Base-by-base conservation (phyloP, 2,329 filamentous ascomycete genomes). In the Hypoxylon sp. region DNA sequence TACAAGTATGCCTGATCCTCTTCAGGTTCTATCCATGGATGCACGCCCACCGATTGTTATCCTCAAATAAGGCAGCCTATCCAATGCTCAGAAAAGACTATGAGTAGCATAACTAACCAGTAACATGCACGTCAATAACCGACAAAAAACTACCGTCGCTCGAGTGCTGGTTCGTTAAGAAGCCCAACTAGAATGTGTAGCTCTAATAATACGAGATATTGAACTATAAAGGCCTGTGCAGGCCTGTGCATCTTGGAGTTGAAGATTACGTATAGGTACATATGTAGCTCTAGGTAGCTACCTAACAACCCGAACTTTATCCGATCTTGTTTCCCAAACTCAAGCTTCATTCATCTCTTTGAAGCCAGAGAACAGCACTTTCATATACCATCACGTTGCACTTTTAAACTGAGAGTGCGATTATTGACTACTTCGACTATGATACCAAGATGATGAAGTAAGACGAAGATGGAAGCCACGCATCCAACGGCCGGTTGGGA, bases 401-500 rank as follows among this genome's bases (percentile, higher is more conserved):
- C 10, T 23, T 46, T 48, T 50, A 9, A 71, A 58, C 32, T 6
- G 11, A n/a, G 14, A 41, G 46, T n/a, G 46, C 14, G 34, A 13
- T 48, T 38, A 43, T 49, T 30, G 21, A 48, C 25, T 46, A 32
- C 38, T 21, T 58, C 21, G 46, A 57, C 25, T 45, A 62, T 48
- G 57, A 6, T 57, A 60, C 2, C 21, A 73, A 68, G 70, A 73
- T 66, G 72, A 75, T 68, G 74, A 80, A 69, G 76, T 78, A 72
- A 77, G 72, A 72, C 63, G 46, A 80, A 70, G 53, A 89, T 89
- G 87, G 87, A 89, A 75, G 80, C 82, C 71, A 81, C 85, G 76
- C 85, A 87, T 80, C 86, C 94, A 76, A 93, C 93, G 75, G 92
- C 93, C 75, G 93, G 95, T 80, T 99, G 96, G 96, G 94, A 97